Conservation (phyloP, 2,329 filamentous ascomycete genomes). For the Colletotrichum karsti region DNA sequence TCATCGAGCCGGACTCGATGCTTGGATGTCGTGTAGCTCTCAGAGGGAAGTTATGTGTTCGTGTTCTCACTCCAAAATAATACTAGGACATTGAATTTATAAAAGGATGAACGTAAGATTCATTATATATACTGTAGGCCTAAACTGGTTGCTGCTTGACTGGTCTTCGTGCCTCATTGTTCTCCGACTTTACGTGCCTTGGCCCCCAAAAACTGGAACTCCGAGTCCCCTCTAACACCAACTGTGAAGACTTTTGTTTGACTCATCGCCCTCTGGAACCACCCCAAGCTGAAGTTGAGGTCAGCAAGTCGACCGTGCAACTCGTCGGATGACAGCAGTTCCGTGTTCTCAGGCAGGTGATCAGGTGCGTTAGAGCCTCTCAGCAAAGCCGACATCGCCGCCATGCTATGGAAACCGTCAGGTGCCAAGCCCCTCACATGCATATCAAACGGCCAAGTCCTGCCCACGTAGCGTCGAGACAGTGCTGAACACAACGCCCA, state of each 20-base stretch:
- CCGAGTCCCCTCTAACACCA: not conserved
- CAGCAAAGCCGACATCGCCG: not conserved
- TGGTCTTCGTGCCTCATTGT: too few species aligned
- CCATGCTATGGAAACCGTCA: not conserved
- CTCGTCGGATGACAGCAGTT: not conserved
- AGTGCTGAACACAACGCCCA: not conserved
- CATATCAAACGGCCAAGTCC: not conserved
- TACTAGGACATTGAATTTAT: too few species aligned
- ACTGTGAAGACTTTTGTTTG: not conserved
- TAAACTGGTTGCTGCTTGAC: too few species aligned
- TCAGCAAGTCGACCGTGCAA: not conserved
- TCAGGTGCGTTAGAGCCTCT: not conserved
- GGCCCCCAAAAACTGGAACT: not conserved
- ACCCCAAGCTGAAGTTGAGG: not conserved
- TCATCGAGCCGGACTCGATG: too few species aligned
- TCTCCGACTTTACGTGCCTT: not conserved
- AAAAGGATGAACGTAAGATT: too few species aligned
- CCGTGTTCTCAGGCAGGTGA: not conserved
- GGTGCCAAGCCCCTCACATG: not conserved
- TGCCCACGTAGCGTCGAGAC: not conserved
- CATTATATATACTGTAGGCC: too few species aligned
- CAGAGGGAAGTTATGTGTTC: too few species aligned
- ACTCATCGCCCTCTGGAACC: not conserved
- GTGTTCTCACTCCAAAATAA: too few species aligned
- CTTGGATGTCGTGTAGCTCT: too few species aligned